Evolutionary conservation across 78 protist species (phyloP).

Genomic region (Dictyostelium firmibasis): DNA sequence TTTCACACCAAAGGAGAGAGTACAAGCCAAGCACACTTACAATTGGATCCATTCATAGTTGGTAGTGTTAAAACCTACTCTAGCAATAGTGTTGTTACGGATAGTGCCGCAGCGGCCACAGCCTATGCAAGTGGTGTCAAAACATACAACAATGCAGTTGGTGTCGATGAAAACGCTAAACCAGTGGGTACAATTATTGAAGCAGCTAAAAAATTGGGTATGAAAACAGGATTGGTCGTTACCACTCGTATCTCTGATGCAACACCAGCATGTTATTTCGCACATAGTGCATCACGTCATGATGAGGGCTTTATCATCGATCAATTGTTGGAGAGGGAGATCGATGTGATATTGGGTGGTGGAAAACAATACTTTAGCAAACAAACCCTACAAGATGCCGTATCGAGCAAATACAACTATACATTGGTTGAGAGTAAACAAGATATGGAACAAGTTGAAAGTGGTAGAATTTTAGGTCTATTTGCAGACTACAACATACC

Average conservation of each 20-base stretch:
- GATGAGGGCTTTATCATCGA: constrained; percentile 44
- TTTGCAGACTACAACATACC: constrained; percentile 37
- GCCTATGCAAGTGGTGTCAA: constrained; percentile 83
- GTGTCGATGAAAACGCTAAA: constrained; percentile 51
- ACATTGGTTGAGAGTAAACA: background rate
- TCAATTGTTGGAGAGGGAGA: constrained; percentile 32
- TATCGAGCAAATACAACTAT: background rate
- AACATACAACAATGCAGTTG: constrained; percentile 72
- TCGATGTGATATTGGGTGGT: constrained; percentile 56
- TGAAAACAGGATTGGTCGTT: constrained; percentile 81
- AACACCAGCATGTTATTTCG: constrained; percentile 77
- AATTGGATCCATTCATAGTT: constrained; percentile 30
- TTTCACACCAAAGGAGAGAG: background rate
- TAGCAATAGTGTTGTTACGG: constrained; percentile 38
- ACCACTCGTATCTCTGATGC: constrained; percentile 87
- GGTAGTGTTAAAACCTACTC: constrained; percentile 60
- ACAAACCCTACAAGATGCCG: background rate
- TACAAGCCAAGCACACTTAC: background rate
- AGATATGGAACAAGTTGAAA: background rate
- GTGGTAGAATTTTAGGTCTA: constrained; percentile 40
- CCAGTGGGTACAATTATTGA: constrained; percentile 84
- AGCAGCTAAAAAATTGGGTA: constrained; percentile 63
- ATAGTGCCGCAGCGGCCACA: constrained; percentile 90
- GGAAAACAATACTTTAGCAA: background rate
- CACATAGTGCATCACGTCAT: constrained; percentile 37